These are phyloP conservation scores for Suillus plorans DNA, from an alignment of 768 basidiomycete species.

Conservation along the genomic window DNA sequence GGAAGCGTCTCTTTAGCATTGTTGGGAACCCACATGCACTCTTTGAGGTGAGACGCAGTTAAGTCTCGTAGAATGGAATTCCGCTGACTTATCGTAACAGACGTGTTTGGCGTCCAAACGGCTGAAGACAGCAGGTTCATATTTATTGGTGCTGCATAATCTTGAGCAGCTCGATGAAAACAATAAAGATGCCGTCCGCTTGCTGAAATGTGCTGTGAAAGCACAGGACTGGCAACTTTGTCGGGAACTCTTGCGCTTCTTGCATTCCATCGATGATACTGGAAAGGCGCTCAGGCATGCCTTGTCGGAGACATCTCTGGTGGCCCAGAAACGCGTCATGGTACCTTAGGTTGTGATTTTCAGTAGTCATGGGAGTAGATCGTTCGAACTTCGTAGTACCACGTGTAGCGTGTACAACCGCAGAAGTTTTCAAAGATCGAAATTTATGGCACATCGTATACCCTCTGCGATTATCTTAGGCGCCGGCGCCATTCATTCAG, in stretches of 20 bases:
- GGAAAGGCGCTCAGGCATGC: slow-evolving; percentile 69
- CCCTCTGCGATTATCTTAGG: neutral
- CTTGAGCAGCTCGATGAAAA: slow-evolving; percentile 84
- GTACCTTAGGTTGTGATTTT: slow-evolving; percentile 1
- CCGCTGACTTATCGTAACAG: slow-evolving; percentile 37
- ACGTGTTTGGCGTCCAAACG: slow-evolving; percentile 69
- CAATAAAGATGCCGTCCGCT: slow-evolving; percentile 75
- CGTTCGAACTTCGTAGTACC: neutral
- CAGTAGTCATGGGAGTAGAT: neutral
- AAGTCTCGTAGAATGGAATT: neutral
- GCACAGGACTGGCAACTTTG: slow-evolving; percentile 88
- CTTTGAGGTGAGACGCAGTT: slow-evolving; percentile 72
- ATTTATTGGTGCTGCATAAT: slow-evolving; percentile 91
- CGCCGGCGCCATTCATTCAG: neutral
- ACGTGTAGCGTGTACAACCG: neutral
- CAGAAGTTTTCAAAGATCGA: neutral
- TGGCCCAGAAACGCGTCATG: neutral
- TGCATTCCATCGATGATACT: slow-evolving; percentile 89
- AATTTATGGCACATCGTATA: neutral
- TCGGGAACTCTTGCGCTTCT: slow-evolving; percentile 87
- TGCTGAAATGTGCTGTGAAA: slow-evolving; percentile 74
- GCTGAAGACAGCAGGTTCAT: slow-evolving; percentile 87
- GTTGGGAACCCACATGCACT: slow-evolving; percentile 89
- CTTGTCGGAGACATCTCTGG: slow-evolving; percentile 50
- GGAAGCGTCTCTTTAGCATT: slow-evolving; percentile 84